Percentiles rank a stretch among this genome's conserved stretches.
phyloP scores from a whole-genome alignment of 2,329 filamentous ascomycete species.

The Dactylellina cionopaga region DNA sequence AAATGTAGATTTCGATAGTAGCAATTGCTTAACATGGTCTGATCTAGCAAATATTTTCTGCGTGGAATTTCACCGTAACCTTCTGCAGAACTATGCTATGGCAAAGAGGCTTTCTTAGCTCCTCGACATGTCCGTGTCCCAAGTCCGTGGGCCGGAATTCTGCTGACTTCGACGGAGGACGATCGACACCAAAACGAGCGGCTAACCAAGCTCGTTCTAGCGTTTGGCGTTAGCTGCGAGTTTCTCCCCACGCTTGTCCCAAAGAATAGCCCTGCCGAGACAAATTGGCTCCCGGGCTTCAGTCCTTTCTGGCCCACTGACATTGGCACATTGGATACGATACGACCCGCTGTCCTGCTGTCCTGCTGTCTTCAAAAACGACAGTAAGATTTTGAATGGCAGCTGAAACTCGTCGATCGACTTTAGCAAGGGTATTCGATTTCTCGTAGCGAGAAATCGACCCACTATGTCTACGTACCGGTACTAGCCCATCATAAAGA shows the following conservation, averaged over 20 bases:
- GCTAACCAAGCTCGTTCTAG: slow-evolving; percentile 19
- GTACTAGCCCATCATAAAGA: slow-evolving; percentile 8
- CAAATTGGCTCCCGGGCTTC: not conserved
- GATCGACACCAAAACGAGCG: slow-evolving; percentile 3
- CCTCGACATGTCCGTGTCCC: not conserved
- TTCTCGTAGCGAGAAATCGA: not conserved
- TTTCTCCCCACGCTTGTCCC: not conserved
- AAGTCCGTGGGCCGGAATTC: not conserved
- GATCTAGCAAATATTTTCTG: no score
- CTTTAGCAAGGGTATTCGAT: not conserved
- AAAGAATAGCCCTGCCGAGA: not conserved
- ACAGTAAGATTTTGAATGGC: no score
- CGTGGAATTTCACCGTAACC: no score
- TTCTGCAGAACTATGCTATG: no score
- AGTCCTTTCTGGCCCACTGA: slow-evolving; percentile 12
- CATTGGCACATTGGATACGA: no score
- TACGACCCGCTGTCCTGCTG: slow-evolving; percentile 5
- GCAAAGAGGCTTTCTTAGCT: not conserved
- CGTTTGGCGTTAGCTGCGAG: not conserved
- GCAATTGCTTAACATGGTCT: no score
- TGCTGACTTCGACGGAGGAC: slow-evolving; percentile 28
- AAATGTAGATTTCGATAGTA: no score
- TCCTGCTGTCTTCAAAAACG: no score
- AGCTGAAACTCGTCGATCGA: not conserved
- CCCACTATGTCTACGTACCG: not conserved